phyloP scores from a whole-genome alignment of 768 basidiomycete species.

The Auriculariales sp. region DNA sequence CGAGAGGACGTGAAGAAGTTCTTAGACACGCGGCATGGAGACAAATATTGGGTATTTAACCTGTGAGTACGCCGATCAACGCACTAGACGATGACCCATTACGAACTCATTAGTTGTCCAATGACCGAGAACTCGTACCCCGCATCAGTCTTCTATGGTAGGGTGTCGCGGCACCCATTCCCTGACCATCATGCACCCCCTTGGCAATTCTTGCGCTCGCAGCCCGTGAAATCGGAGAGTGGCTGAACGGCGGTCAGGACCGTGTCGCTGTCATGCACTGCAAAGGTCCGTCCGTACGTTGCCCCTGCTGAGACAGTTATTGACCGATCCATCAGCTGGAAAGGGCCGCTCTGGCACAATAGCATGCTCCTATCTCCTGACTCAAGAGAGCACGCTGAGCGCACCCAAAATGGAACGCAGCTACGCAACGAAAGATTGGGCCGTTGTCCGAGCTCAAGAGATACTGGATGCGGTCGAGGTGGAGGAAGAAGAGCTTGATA shows the following conservation, averaged over 20 bases:
- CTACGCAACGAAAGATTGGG: conserved; percentile 31
- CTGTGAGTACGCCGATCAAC: conserved; percentile 26
- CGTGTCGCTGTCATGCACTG: conserved; percentile 75
- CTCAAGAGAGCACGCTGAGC: conserved; percentile 31
- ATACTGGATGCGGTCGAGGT: conserved; percentile 24
- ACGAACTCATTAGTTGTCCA: conserved; percentile 34
- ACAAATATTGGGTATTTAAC: conserved; percentile 82
- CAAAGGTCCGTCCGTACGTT: conserved; percentile 38
- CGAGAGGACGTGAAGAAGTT: conserved; percentile 64
- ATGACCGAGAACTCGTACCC: conserved; percentile 69
- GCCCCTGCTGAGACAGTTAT: background rate
- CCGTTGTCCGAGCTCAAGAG: conserved; percentile 30
- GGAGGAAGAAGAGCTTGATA: conserved; percentile 7
- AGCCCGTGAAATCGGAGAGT: conserved; percentile 57
- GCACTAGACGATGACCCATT: background rate
- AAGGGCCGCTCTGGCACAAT: conserved; percentile 80
- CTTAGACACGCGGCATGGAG: conserved; percentile 54
- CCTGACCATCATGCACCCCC: conserved; percentile 87
- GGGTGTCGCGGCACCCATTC: conserved; percentile 76
- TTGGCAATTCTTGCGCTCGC: conserved; percentile 57
- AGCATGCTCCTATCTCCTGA: conserved; percentile 69
- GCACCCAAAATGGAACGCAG: conserved; percentile 34
- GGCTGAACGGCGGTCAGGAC: conserved; percentile 50
- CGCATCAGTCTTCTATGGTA: conserved; percentile 46
- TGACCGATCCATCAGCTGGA: conserved; percentile 32